Percentiles rank a stretch among this genome's conserved stretches.
These are phyloP conservation scores for Sporothrix euskadiensis DNA, from an alignment of 2,329 filamentous ascomycete genomes.

Conservation along the genomic window DNA sequence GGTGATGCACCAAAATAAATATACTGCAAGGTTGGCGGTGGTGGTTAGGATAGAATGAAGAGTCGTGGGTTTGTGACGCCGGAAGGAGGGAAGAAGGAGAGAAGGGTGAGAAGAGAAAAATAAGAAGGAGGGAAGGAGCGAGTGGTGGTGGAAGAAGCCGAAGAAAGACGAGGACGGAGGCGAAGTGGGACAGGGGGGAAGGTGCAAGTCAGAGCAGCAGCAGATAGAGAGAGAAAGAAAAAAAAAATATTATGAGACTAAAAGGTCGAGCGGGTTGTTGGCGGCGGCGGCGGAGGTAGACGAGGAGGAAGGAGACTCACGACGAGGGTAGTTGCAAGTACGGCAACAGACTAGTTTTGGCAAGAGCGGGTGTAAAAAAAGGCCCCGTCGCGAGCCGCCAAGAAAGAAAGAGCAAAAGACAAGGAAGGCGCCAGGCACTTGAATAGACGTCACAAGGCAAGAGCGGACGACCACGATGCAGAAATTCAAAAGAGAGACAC, in stretches of 20 bases:
- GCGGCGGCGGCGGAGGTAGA: slow-evolving; percentile 33
- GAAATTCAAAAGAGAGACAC: background rate
- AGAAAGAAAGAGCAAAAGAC: slow-evolving; percentile 23
- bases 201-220: slow-evolving; percentile 23
- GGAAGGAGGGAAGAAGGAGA: slow-evolving; percentile 6
- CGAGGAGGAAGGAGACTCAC: slow-evolving; percentile 38
- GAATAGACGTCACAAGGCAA: background rate
- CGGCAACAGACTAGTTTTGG: slow-evolving; percentile 17
- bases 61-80: background rate
- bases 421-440: background rate
- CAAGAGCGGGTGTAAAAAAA: slow-evolving; percentile 13
- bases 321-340: slow-evolving; percentile 22
- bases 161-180: slow-evolving; percentile 33
- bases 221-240: background rate
- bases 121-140: slow-evolving; percentile 13
- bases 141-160: slow-evolving; percentile 16
- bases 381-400: background rate
- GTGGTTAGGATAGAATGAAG: background rate
- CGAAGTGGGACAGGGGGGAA: slow-evolving; percentile 33
- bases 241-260: slow-evolving; percentile 25
- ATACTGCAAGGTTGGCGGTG: background rate
- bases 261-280: slow-evolving; percentile 2
- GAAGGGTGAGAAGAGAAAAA: background rate
- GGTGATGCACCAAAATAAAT: background rate
- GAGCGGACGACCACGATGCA: background rate